Conservation (phyloP, 345 rosid species). For the Eucalyptus marginata region DNA sequence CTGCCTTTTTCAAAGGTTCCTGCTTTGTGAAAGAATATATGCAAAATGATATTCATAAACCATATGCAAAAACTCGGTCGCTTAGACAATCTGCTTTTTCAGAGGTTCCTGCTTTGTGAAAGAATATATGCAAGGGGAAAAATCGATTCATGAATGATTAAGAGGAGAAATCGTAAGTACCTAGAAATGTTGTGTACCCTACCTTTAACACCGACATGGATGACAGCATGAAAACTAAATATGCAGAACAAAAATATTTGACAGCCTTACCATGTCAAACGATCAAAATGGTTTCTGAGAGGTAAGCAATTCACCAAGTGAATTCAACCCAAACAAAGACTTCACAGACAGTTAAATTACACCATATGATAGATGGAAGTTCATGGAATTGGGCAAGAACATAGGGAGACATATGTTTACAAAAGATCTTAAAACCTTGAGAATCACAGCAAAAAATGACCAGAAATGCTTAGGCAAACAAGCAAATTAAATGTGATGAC, state of each 20-base stretch:
- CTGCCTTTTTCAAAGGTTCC: not conserved
- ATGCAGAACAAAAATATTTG: not conserved
- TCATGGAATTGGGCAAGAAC: not conserved
- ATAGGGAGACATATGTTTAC: not conserved
- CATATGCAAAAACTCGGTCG: not conserved
- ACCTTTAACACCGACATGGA: not conserved
- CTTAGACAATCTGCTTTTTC: not conserved
- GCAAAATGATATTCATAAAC: not conserved
- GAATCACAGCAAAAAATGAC: not conserved
- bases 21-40: not conserved
- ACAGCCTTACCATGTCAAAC: not conserved
- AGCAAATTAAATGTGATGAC: not conserved
- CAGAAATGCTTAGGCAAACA: not conserved
- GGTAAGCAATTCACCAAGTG: not conserved
- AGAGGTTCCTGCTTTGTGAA: not conserved
- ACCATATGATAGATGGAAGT: not conserved
- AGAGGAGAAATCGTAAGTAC: not conserved
- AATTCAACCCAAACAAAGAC: not conserved
- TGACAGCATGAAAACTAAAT: not conserved
- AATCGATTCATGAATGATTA: not conserved
- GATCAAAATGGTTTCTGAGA: not conserved
- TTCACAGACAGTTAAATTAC: not conserved
- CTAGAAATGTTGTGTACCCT: not conserved
- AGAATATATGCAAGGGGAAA: not conserved
- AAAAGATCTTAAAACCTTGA: not conserved